Percentiles rank a stretch among this genome's conserved stretches.
phyloP scores from a whole-genome alignment of 2,329 filamentous ascomycete species.

The Colletotrichum australisinense region DNA sequence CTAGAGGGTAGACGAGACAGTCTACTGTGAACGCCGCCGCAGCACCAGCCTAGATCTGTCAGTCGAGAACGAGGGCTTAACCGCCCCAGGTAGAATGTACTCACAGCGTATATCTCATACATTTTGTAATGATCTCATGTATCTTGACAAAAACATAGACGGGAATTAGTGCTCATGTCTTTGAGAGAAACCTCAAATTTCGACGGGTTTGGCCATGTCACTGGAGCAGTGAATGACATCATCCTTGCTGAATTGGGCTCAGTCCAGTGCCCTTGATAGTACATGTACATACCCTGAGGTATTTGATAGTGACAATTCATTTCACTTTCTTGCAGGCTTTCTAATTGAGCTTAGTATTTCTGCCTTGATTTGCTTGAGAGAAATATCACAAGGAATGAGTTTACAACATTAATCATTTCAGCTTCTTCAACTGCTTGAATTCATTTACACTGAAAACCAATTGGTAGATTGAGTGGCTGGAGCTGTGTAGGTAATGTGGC shows the following conservation, averaged over 20 bases:
- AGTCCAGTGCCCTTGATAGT: neutral
- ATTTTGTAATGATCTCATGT: neutral
- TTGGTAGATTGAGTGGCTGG: neutral
- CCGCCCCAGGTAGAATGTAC: neutral
- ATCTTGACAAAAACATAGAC: neutral
- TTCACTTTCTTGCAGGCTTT: too few species aligned
- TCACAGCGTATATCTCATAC: conserved; percentile 37
- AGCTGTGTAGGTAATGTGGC: neutral
- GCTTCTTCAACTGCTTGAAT: neutral
- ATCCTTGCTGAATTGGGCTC: neutral
- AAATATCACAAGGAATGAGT: too few species aligned
- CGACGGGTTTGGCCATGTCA: neutral
- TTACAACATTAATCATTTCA: neutral
- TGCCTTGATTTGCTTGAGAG: too few species aligned
- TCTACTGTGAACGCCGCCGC: conserved; percentile 89
- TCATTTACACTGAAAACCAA: neutral
- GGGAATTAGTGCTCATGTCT: neutral
- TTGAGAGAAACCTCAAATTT: neutral
- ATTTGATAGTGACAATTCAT: neutral
- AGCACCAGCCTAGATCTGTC: conserved; percentile 76
- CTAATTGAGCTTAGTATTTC: too few species aligned
- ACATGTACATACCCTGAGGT: too few species aligned
- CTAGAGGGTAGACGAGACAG: conserved; percentile 85
- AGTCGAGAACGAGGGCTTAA: neutral
- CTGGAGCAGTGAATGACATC: conserved; percentile 7